Evolutionary conservation across 2,329 filamentous ascomycete species (phyloP), one percentile per base, ranked within the genome.

Genomic region (Aspergillus sp.): DNA sequence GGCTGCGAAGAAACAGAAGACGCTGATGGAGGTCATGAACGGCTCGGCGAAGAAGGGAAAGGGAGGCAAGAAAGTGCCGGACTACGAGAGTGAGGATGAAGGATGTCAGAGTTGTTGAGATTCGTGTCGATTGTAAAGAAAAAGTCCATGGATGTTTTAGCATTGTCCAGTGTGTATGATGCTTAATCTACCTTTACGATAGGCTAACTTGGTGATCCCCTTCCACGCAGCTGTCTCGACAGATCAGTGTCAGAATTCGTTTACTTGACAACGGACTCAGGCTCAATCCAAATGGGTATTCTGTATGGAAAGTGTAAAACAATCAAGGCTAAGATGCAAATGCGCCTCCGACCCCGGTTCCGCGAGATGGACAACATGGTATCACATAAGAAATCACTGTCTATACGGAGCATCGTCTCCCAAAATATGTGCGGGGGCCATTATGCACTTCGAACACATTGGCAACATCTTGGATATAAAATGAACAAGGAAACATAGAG

Each of bases 1-100:
- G 21, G 74, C 73, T 55, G 71, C 64, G 14, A 50, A 54, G 50
- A 73, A 70, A 9, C 66, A 71, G 59, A 70, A 69, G 52, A 73
- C 61, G 32, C 52, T 72, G 49, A 52, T 61, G 42, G 67, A 70
- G 36, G 70, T 71, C 65, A 67, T 72, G 60, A 65, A 65, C 46
- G 57, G 49, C 4, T 40, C 49, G 7, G 50, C 45, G 16, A 62
- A 60, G 48, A 52, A 45, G 36, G 42, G 42, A 11, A 58, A 46
- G 45, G 45, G 17, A 17, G 48, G 40, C 5, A 51, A 52, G 23
- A 54, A 50, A 31, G 16, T 11, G 4, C 6, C 7, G 13, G 36
- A 49, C 11, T 52, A 58, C 4, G 54, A 49, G 3, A 58, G 54
- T 45, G 58, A 62, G n/a, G 58, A 62, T 40, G 60, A 62, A 36